A percentile compares a stretch with the other conserved stretches of the same genome.
These are phyloP conservation scores for Porcisia hertigi DNA, from an alignment of 208 protist genomes.

Conservation along the genomic window DNA sequence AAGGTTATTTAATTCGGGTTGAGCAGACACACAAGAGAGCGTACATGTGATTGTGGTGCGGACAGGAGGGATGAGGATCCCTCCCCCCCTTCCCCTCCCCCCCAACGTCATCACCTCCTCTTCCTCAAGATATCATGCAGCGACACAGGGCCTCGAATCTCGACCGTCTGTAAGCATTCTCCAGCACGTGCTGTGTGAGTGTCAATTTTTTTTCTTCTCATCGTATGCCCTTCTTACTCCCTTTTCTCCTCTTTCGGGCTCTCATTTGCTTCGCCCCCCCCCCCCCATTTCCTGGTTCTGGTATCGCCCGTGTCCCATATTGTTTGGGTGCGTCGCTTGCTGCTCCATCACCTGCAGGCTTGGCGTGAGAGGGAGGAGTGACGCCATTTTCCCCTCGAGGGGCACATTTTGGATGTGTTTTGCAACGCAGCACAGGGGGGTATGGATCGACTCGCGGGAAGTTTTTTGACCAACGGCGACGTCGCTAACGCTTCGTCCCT, in stretches of 20 bases:
- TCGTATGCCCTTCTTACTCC: background rate
- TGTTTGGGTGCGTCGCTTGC: background rate
- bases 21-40: background rate
- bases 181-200: background rate
- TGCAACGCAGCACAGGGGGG: background rate
- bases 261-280: background rate
- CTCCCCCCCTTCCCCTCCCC: background rate
- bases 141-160: background rate
- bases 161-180: background rate
- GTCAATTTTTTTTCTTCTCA: background rate
- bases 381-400: background rate
- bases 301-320: background rate
- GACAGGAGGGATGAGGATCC: background rate
- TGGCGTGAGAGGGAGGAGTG: background rate
- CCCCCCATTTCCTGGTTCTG: background rate
- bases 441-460: slow-evolving; percentile 80
- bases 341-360: background rate
- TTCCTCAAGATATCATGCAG: background rate
- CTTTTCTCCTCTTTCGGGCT: slow-evolving; percentile 3
- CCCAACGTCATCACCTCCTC: no score
- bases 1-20: background rate
- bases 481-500: slow-evolving; percentile 65
- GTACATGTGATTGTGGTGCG: background rate
- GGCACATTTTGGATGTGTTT: background rate
- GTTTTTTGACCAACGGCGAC: slow-evolving; percentile 72